Base-by-base conservation (phyloP, 2,329 filamentous ascomycete genomes). In the Monosporascus sp. region DNA sequence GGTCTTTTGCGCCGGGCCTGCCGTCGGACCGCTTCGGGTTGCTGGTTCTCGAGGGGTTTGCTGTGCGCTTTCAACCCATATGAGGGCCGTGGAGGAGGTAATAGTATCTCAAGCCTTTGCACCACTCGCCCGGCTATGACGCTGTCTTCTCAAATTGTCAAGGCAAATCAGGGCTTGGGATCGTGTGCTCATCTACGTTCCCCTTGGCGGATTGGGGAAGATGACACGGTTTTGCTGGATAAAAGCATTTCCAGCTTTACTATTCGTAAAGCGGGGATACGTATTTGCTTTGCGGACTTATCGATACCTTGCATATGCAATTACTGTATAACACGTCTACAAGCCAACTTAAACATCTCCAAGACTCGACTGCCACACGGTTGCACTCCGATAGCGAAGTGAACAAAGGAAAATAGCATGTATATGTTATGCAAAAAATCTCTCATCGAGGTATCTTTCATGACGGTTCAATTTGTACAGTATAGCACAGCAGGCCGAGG, bases 381-480 rank as follows among this genome's bases (percentile, higher is more conserved):
- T 31, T 11, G 9, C 9, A 31, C 27, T 31, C 27, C 27, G 27
- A 31, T 11, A 31, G 9, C 9, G n/a, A 6, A n/a, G 3, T 14
- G 17, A 47, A 6, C 41, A 9, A 25, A n/a, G 22, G 7, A n/a
- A 50, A 22, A 38, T 35, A 37, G 22, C 8, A 35, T 15, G n/a
- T 22, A 43, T 14, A 50, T 27, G 39, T 27, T 22, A 22, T 3
- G 3, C 6, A 37, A 25, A 2, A 25, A 14, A 24, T 31, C 35
- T 39, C 47, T 25, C 14, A 31, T 18, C 7, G 43, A 52, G 54
- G 39, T n/a, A 25, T 51, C 54, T 56, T 65, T 64, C 57, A 50
- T 55, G 62, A 63, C 51, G 48, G 54, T 68, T 67, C 57, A 63
- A 63, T 69, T 71, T 70, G 60, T 71, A 72, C 68, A 72, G 62